Evolutionary conservation across 176 grass and related monocot species (phyloP).

Genomic region (Bonia amplexicaulis): DNA sequence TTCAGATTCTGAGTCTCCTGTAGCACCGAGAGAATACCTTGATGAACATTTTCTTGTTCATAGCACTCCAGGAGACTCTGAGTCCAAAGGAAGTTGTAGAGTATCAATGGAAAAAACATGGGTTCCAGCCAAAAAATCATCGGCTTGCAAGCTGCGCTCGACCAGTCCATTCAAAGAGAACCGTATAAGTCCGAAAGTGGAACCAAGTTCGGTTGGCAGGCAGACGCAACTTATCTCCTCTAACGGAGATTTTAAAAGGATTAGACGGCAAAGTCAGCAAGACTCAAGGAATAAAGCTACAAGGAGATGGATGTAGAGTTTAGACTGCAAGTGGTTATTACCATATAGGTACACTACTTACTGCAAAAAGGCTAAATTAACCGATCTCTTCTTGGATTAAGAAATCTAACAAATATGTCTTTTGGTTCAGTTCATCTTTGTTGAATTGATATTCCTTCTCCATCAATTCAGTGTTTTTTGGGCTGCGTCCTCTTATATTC

Average conservation of each 20-base stretch:
- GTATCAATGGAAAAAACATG: conserved; percentile 6
- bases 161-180: conserved; percentile 52
- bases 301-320: conserved; percentile 62
- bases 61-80: not conserved
- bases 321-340: not conserved
- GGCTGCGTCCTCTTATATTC: not conserved
- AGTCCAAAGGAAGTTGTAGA: not conserved
- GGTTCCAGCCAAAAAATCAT: not conserved
- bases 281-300: conserved; percentile 39
- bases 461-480: not conserved
- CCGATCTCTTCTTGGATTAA: not conserved
- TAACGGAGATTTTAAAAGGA: conserved; percentile 66
- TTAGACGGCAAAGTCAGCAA: conserved; percentile 34
- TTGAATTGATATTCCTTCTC: not conserved
- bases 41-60: conserved; percentile 13
- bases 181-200: conserved; percentile 20
- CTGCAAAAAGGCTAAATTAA: not conserved
- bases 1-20: conserved; percentile 74
- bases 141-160: not conserved
- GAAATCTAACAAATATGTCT: not conserved
- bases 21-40: conserved; percentile 31
- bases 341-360: conserved; percentile 23
- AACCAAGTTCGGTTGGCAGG: conserved; percentile 32
- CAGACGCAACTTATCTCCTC: conserved; percentile 39
- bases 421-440: conserved; percentile 4